Base-by-base conservation (phyloP, 225 moss, liverwort and hornwort genomes). In the Sphagnum contortum region DNA sequence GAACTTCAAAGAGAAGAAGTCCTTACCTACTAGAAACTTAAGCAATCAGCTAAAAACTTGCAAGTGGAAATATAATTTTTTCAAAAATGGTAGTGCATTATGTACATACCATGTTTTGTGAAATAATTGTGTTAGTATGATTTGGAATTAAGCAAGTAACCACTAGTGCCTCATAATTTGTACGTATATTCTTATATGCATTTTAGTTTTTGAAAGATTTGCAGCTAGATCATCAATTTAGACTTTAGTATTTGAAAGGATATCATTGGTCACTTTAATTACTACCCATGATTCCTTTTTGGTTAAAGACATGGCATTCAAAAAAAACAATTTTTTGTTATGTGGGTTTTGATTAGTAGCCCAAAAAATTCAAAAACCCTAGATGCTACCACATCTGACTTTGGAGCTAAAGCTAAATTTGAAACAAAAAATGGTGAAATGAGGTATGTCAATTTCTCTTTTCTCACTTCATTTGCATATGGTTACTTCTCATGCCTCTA, bases 361-460 rank as follows among this genome's bases (percentile, higher is more conserved):
- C 92, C 5, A 98, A 98, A 73, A 82, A 72, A 4, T 92, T 98
- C 57, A 70, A 86, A 3, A 66, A 72, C 58, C 90, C 96, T 2
- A 86, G 89, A 66, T 98, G 10, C 77, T 29, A 29, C 29, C 93
- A 8, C 69, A 81, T 55, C 75, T 98, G 62, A 98, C 93, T 69
- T 75, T 98, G 70, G 96, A 98, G 80, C 79, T 98, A 47, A 92
- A 98, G 77, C 72, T 98, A 93, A 93, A 65, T 98, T 87, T 10
- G 93, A 98, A 72, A 98, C 92, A 70, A 92, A 93, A 74, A 93
- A 98, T 65, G 92, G 90, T 49, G 92, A 98, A 93, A 87, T 98
- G 71, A 92, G 90, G 96, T 92, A 76, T 10, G 46, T 10, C 44
- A 50, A 5, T 9, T 10, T 62, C 48, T 4, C 29, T 29, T 29